Evolutionary conservation across 2,329 filamentous ascomycete species (phyloP).

Genomic region (Magnaporthiopsis poae): DNA sequence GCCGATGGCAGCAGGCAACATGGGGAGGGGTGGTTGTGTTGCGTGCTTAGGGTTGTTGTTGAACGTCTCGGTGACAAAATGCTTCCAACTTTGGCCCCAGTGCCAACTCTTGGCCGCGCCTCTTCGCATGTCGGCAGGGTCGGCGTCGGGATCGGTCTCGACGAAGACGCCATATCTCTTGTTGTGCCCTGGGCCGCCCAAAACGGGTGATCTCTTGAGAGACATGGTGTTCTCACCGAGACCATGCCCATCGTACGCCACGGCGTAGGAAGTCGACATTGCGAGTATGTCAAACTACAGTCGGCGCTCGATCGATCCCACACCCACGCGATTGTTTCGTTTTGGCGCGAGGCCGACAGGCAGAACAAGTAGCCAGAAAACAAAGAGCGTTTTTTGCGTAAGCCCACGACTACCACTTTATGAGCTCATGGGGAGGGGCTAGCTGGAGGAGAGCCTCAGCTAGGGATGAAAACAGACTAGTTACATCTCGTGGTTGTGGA

Average conservation of each 20-base stretch:
- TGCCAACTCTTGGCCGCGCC: not conserved
- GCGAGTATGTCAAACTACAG: not conserved
- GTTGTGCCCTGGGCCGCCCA: not conserved
- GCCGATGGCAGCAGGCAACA: not conserved
- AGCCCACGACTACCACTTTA: not conserved
- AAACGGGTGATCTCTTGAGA: not conserved
- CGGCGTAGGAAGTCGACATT: not conserved
- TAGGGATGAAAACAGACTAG: not conserved
- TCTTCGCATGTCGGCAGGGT: not conserved
- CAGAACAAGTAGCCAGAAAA: not conserved
- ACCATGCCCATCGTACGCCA: not conserved
- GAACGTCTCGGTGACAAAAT: not conserved
- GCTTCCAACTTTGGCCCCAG: not conserved
- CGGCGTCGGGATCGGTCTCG: not conserved
- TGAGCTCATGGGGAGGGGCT: not conserved
- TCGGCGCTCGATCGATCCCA: not conserved
- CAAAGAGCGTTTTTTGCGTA: not conserved
- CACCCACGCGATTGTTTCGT: not conserved
- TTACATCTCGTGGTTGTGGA: not conserved
- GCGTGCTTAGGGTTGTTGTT: not conserved
- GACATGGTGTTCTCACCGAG: not conserved
- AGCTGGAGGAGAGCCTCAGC: not conserved
- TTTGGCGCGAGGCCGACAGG: not conserved
- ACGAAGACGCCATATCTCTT: not conserved
- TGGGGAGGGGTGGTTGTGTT: not conserved